Percentiles rank a stretch among this genome's conserved stretches.
phyloP scores from a whole-genome alignment of 768 basidiomycete species.

The Pleurotus giganteus region DNA sequence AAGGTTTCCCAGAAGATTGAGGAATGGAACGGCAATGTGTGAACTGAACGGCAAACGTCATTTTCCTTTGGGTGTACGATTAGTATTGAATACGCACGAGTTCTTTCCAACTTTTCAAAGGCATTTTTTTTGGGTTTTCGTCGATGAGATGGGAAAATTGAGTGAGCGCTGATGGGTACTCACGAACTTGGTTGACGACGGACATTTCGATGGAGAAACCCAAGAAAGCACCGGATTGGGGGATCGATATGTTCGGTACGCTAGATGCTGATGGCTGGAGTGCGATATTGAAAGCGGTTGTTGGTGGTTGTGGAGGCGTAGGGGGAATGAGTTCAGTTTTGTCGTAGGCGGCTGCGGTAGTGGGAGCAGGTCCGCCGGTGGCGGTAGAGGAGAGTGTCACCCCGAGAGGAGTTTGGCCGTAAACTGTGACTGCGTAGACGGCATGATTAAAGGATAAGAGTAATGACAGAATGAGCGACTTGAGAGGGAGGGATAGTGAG shows the following conservation, averaged over 20 bases:
- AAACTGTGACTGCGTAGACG: constrained; percentile 2
- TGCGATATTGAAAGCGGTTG: constrained; percentile 10
- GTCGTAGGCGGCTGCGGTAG: constrained; percentile 9
- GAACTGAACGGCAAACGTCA: neutral
- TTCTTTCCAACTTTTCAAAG: constrained; percentile 47
- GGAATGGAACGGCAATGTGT: constrained; percentile 14
- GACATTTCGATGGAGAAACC: constrained; percentile 49
- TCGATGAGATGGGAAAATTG: neutral
- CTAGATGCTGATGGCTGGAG: neutral
- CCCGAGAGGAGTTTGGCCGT: constrained; percentile 8
- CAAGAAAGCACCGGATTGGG: constrained; percentile 22
- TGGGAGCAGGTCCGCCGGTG: neutral
- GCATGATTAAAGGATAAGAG: constrained; percentile 4
- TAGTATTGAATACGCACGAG: constrained; percentile 30
- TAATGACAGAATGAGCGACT: constrained; percentile 9
- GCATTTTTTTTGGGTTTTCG: constrained; percentile 2
- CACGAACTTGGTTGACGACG: constrained; percentile 37
- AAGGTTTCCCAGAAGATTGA: constrained; percentile 32
- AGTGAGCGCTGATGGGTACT: constrained; percentile 14
- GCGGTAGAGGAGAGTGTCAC: neutral
- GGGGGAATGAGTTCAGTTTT: constrained; percentile 8
- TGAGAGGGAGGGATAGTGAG: neutral
- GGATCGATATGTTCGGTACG: constrained; percentile 16
- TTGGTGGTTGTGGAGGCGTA: constrained; percentile 8
- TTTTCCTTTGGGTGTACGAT: neutral